Base-by-base conservation (phyloP, 1,284 basidiomycete genomes). In the Omphalotus olearius region DNA sequence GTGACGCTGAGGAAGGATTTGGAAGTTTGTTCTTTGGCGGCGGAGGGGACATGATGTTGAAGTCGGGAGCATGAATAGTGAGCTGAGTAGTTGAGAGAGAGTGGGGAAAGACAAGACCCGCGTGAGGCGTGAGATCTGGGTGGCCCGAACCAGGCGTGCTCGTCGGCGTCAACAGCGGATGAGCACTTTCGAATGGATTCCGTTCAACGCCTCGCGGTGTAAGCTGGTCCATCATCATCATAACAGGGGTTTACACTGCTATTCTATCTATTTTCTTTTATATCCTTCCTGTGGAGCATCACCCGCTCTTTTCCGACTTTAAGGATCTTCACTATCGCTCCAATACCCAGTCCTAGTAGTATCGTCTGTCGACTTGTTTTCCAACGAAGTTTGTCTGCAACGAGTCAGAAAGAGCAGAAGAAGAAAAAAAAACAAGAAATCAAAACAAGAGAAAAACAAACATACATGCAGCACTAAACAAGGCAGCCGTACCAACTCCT, bases 61-160 rank as follows among this genome's bases (percentile, higher is more conserved):
- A 88, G 62, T 82, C 78, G 65, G 88, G 88, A 39, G 84, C 83
- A 86, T 88, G 81, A 73, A 91, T 74, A 58, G 85, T 83, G 64
- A 89, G 80, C 55, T 82, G 78, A 42, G 85, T 87, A 44, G 86
- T 86, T 56, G 87, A 83, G 60, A 78, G 76, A 58, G 81, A 76
- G 57, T 60, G 53, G 60, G 56, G 66, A 58, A 44, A 62, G 49
- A 37, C 28, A 56, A 53, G 64, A 60, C 51, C 41, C 33, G 42
- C 42, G 46, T 45, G 50, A 50, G 70, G 68, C 62, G 70, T 71
- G 65, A 68, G 65, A 67, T 72, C 69, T 58, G 67, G 63, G 59
- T 65, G 56, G 53, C 64, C 62, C 60, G 70, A 63, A 56, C 58
- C 57, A 44, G 46, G 57, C 44, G 59, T 45, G 39, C 56, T 65